Conservation (phyloP, 768 basidiomycete genomes). For the Tulasnella sp. region DNA sequence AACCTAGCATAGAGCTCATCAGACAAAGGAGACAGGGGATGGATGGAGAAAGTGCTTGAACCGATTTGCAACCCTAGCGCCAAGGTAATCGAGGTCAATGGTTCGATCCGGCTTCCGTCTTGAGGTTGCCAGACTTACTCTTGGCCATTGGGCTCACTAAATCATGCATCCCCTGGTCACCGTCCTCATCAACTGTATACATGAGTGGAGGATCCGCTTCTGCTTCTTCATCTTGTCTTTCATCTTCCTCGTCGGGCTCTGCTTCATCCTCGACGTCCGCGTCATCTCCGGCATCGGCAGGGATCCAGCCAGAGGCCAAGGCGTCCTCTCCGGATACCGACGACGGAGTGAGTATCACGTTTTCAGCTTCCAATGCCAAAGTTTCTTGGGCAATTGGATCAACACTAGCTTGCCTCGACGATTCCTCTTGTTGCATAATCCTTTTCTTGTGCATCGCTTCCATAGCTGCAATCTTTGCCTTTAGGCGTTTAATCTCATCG, state of each 20-base stretch:
- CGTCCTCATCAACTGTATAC: constrained; percentile 12
- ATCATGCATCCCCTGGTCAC: background rate
- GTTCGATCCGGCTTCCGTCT: background rate
- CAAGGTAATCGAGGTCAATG: background rate
- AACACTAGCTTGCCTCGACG: background rate
- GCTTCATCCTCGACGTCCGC: background rate
- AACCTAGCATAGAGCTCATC: background rate
- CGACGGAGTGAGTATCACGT: background rate
- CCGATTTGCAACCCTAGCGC: background rate
- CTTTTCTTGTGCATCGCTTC: constrained; percentile 18
- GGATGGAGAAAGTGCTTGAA: background rate
- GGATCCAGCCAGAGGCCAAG: background rate
- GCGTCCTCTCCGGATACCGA: background rate
- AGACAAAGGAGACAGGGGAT: background rate
- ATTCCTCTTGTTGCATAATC: background rate
- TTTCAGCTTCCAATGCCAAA: background rate
- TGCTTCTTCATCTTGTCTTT: background rate
- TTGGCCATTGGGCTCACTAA: background rate
- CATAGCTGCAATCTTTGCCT: constrained; percentile 19
- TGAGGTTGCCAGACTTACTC: background rate
- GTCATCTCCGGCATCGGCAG: background rate
- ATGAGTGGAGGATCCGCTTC: background rate
- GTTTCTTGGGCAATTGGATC: background rate
- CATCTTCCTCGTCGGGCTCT: background rate
- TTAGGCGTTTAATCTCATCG: constrained; percentile 29